A percentile compares a stretch with the other conserved stretches of the same genome.
Conservation (phyloP, 345 rosid genomes). For the Eucalyptus pumila region DNA sequence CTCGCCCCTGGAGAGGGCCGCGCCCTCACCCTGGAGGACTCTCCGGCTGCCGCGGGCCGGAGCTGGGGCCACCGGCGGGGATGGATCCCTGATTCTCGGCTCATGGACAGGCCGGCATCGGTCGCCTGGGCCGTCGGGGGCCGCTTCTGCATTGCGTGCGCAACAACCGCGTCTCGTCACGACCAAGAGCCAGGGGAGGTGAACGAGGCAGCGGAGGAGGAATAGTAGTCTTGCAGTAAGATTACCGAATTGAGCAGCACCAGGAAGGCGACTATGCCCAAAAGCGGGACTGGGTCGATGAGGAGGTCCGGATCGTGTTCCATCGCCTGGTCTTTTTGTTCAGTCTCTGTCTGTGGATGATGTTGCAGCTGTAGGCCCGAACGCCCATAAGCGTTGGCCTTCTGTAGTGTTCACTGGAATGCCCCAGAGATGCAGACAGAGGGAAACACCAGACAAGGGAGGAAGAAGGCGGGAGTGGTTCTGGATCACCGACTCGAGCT, state of each 20-base stretch:
- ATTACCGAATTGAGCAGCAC: not conserved
- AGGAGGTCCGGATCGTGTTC: not conserved
- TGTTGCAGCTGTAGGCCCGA: not conserved
- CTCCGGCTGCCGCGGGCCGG: not conserved
- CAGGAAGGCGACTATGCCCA: not conserved
- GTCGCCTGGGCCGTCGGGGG: not conserved
- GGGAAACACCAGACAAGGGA: not conserved
- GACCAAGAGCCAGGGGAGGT: not conserved
- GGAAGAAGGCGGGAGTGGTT: not conserved
- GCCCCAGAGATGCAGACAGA: not conserved
- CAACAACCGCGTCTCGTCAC: not conserved
- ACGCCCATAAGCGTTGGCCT: not conserved
- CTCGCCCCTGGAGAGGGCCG: not conserved
- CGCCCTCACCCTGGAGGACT: not conserved
- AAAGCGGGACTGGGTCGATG: not conserved
- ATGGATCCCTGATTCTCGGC: not conserved
- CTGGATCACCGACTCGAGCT: not conserved
- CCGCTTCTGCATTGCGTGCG: not conserved
- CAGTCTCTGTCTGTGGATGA: not conserved
- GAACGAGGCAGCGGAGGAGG: not conserved
- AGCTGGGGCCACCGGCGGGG: not conserved
- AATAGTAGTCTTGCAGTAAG: not conserved
- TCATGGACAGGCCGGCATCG: not conserved
- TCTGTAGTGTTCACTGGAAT: not conserved
- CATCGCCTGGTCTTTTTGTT: not conserved